phyloP scores from a whole-genome alignment of 768 basidiomycete genomes.

The Fomitopsis pulvina region DNA sequence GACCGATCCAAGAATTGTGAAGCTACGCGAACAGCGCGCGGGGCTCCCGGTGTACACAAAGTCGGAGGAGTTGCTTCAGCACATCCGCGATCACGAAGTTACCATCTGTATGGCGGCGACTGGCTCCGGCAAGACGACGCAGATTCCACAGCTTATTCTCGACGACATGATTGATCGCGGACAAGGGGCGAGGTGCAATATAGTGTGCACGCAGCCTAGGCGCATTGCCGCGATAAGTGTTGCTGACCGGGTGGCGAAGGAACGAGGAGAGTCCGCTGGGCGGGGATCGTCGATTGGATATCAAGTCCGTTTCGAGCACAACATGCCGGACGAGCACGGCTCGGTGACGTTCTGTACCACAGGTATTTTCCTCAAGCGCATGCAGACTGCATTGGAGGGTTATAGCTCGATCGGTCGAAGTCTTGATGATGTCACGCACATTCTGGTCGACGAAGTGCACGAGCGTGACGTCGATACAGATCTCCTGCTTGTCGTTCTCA shows the following conservation, averaged over 20 bases:
- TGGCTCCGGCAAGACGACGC: constrained; percentile 92
- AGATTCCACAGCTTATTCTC: constrained; percentile 88
- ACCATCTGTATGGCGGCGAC: constrained; percentile 87
- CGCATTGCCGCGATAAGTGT: constrained; percentile 89
- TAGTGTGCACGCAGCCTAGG: constrained; percentile 91
- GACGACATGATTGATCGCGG: constrained; percentile 74
- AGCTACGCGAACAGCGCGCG: constrained; percentile 61
- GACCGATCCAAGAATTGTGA: constrained; percentile 47
- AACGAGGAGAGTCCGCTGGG: constrained; percentile 72
- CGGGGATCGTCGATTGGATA: constrained; percentile 65
- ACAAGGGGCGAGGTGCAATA: constrained; percentile 81
- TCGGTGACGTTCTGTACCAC: constrained; percentile 91
- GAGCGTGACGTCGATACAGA: constrained; percentile 95
- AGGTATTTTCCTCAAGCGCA: constrained; percentile 80
- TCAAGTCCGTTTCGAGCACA: constrained; percentile 86
- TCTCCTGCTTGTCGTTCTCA: constrained; percentile 81
- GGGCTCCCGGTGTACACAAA: constrained; percentile 72
- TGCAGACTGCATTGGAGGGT: constrained; percentile 66
- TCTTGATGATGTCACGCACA: constrained; percentile 80
- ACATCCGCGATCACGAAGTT: constrained; percentile 73
- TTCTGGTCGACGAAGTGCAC: constrained; percentile 94
- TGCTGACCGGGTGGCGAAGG: constrained; percentile 84
- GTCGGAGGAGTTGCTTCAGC: constrained; percentile 56
- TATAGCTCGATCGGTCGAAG: constrained; percentile 26
- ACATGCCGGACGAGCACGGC: constrained; percentile 72